Evolutionary conservation across 2,329 filamentous ascomycete genomes (phyloP).

Genomic region (Verticillium nubilum): DNA sequence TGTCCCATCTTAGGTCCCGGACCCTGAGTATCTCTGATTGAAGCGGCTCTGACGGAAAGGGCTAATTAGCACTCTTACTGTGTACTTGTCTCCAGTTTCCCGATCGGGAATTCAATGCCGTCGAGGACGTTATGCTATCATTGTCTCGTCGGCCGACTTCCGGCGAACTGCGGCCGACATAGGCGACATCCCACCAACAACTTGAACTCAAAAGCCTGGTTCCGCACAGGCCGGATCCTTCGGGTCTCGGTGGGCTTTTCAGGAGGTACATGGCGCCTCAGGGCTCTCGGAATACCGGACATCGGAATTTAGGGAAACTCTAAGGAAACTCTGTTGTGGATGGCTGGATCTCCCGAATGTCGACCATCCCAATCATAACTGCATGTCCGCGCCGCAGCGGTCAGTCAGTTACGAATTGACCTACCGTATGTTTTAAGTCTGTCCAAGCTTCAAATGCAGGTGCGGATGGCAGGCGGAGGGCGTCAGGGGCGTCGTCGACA

Average conservation of each 20-base stretch:
- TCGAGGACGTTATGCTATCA: neutral
- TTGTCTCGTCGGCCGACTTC: neutral
- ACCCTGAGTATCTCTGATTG: neutral
- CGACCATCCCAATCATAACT: neutral
- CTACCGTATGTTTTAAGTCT: neutral
- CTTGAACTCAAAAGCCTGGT: neutral
- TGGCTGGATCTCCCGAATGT: neutral
- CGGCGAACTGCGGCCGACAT: neutral
- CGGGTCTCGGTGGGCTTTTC: neutral
- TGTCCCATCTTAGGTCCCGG: neutral
- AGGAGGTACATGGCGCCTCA: neutral
- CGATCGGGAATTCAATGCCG: neutral
- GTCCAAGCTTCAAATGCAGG: neutral
- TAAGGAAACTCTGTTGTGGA: neutral
- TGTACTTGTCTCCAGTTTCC: neutral
- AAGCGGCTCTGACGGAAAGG: neutral
- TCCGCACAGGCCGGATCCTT: neutral
- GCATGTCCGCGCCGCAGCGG: neutral
- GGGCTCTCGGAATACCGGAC: neutral
- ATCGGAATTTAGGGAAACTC: neutral
- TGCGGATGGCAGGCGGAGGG: neutral
- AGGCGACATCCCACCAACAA: neutral
- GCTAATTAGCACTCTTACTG: neutral
- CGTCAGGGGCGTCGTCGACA: neutral
- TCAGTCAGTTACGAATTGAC: neutral